Evolutionary conservation across 2,329 filamentous ascomycete genomes (phyloP), one percentile per base, ranked within the genome.

Genomic region (Pseudocercospora crystallina): DNA sequence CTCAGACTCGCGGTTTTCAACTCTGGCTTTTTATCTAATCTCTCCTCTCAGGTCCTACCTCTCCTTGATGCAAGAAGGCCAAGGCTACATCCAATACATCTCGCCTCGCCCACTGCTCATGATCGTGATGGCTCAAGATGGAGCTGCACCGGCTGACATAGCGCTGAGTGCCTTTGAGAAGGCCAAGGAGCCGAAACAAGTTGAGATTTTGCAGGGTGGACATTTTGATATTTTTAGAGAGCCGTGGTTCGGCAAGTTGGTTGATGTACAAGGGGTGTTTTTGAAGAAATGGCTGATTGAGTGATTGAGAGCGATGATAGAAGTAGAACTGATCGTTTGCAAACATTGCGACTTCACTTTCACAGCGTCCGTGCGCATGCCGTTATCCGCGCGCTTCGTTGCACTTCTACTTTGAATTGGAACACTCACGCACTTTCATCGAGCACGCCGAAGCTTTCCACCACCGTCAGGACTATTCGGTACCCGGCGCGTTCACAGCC

Each of bases 151-250:
- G 29, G 8, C 31, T 7, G 30, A 43, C 2, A 9, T 32, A 13
- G 41, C 7, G 13, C 34, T 43, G 41, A 29, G 20, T 33, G 10
- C 31, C 8, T 43, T n/a, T 13, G 41, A 43, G 14, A 43, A 43
- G 26, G 41, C 41, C 5, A n/a, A 32, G 14, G 14, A 43, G 41
- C 41, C 41, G 7, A 43, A 43, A 29, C 30, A 43, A 10, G n/a
- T 43, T 11, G 15, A 15, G 11, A 43, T 35, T 13, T 33, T 32
- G 31, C 32, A 43, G 30, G 41, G 41, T 13, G 41, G 41, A 5
- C 41, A 43, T 35, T 43, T 43, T 43, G 41, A 43, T 43, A n/a
- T 20, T 3, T 43, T 43, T 13, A 12, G 13, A 10, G 13, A 42
- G n/a, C 30, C 12, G 10, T 33, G 26, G 17, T 33, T 43, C 9